Evolutionary conservation across 352 stramenopile genomes (phyloP), one percentile per base, ranked within the genome.

Genomic region (Phytophthora rubi): DNA sequence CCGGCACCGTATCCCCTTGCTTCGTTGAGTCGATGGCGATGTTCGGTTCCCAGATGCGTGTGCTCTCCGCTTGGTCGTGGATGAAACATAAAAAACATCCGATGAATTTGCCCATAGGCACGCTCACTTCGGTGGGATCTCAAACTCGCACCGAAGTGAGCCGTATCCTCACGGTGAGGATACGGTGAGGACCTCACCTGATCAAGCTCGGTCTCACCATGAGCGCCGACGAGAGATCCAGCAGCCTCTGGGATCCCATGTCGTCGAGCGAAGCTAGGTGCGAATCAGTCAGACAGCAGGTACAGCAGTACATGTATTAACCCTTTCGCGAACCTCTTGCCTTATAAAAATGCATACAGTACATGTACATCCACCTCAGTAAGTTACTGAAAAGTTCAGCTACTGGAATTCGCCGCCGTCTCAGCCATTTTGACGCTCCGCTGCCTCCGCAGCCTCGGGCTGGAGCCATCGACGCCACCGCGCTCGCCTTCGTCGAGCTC

Each of bases 401-500:
- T 7, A 7, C 32, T 35, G 32, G 32, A 35, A 8, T 35, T 9
- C 32, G 4, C 6, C 33, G 33, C 33, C 33, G 33, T 12, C 33
- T 39, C 33, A 39, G 13, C 33, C 33, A 39, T 12, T 39, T 39
- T 26, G 23, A 26, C 23, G 23, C 23, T 26, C 23, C 2, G 23
- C 23, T 26, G 23, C 23, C 23, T 26, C 2, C 23, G 2, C 23
- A 26, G 23, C 23, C 23, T 26, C 23, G 23, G 23, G 23, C 23
- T 26, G 23, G 23, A 26, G 23, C 26, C 13, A 35, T 23, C n/a
- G n/a, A 23, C 18, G 35, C 59, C 33, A 13, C 9, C 33, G 9
- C 33, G 33, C 8, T 39, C 51, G 32, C 23, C 10, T 66, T 66
- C 48, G 56, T 9, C 33, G n/a, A 64, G 62, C 55, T 55, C 65